Base-by-base conservation (phyloP, 1,284 basidiomycete species). In the Sporisorium graminicola region DNA sequence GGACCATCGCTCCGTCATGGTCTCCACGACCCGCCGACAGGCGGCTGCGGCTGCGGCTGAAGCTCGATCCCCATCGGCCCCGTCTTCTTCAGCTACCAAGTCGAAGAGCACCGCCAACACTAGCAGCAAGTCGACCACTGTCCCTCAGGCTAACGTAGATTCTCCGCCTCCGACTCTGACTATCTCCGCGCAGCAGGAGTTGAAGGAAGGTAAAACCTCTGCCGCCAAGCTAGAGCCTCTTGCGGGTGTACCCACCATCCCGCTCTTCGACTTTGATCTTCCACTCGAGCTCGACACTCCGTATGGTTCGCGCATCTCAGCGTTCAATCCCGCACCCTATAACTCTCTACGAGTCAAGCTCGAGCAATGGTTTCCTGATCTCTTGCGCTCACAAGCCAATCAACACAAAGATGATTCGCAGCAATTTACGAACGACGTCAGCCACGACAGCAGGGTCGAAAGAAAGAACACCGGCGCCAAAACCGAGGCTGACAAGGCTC, bases 191-290 rank as follows among this genome's bases (percentile, higher is more conserved):
- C 50, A 26, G 16, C 37, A 37, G 20, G 29, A 50, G 27, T n/a
- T 33, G 24, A 20, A 22, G 13, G 27, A 14, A 10, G 58, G 9
- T 27, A 13, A 33, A 4, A 6, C n/a, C 5, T 20, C 55, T 13
- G 6, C 31, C 4, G n/a, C 35, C 4, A 33, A 44, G 29, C 1
- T 46, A 12, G 12, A 35, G 46, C 51, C 29, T 29, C 42, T 29
- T 13, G n/a, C 20, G 2, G 16, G 59, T 0, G 26, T 58, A n/a
- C 31, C 72, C 20, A 74, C 72, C 40, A 74, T 74, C 44, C 72
- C 72, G 42, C 59, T 74, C 31, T 70, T 42, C 29, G 72, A 74
- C 46, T 74, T 74, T 59, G 67, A 74, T 27, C 43, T 74, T 40
- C 72, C 62, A 1, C 58, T 74, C 18, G 72, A 74, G 44, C 51